Base-by-base conservation (phyloP, 2,329 filamentous ascomycete species). In the Trichothecium sympodiale region DNA sequence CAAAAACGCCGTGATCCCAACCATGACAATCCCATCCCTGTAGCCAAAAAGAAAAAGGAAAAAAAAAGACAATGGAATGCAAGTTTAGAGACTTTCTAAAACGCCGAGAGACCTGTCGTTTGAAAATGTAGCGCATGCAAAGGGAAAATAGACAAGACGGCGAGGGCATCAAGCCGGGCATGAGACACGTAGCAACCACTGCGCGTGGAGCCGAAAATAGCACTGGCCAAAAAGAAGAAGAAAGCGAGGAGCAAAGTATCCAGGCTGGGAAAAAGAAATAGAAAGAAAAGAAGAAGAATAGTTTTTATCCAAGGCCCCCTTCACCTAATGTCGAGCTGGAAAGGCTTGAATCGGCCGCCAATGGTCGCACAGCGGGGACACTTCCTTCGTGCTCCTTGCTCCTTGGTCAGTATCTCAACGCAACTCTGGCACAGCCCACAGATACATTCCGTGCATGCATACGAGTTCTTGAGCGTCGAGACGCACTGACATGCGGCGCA, bases 391-490 rank as follows among this genome's bases (percentile, higher is more conserved):
- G 82, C 81, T 34, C 81, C 77, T 54, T 86, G 80, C 54, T 86
- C 82, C 46, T 73, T 74, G 59, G 85, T 78, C 37, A 89, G 66
- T 25, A 84, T 76, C 49, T 87, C 81, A 39, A 95, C 86, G 50
- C 89, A 96, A 40, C 86, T 77, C 43, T 80, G 77, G 57, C 91
- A 96, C 34, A 96, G 72, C 13, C 88, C 89, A 54, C 86, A 94
- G 43, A 96, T 94, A 56, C 91, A 96, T 57, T 95, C 88, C 1
- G 88, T 94, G 56, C 89, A 96, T 16, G 89, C 89, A 52, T 87
- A 95, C 25, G 85, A 91, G 49, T 89, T 83, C 50, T 78, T 80
- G 17, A 96, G 64, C 9, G 80, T 64, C 35, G 81, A 88, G 14
- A 87, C 67, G 27, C 80, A 76, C 44, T 84, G 78, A 53, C 89